Evolutionary conservation across 352 stramenopile species (phyloP).

Genomic region (Pythium aphanidermatum): DNA sequence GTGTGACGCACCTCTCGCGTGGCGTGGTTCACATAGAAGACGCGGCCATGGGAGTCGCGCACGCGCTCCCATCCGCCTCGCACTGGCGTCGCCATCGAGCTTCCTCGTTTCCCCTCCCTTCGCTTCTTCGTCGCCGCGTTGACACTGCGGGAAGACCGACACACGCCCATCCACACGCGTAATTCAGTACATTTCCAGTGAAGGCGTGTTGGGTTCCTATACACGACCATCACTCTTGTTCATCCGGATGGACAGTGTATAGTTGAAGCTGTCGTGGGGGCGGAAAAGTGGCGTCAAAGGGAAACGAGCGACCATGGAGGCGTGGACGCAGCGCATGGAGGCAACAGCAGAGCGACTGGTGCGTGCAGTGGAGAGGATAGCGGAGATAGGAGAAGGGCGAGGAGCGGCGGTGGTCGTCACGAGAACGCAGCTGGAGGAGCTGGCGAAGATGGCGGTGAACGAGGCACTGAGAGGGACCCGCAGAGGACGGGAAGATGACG

Average conservation of each 20-base stretch:
- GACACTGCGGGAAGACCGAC: no score
- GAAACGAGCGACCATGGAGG: neutral
- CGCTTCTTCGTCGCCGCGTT: no score
- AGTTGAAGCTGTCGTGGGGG: conserved; percentile 6
- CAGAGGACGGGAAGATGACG: neutral
- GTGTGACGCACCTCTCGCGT: conserved; percentile 59
- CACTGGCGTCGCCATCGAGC: conserved; percentile 14
- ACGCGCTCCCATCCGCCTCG: conserved; percentile 66
- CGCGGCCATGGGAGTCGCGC: conserved; percentile 70
- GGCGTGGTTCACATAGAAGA: conserved; percentile 84
- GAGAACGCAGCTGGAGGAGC: conserved; percentile 1
- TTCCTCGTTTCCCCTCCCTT: no score
- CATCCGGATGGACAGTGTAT: conserved; percentile 1
- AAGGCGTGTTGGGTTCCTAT: no score
- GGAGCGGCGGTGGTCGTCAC: conserved; percentile 10
- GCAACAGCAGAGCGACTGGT: conserved; percentile 2
- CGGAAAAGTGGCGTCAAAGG: conserved; percentile 2
- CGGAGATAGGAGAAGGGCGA: neutral
- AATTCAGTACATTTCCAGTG: no score
- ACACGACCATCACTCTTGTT: no score
- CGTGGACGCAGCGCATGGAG: conserved; percentile 9
- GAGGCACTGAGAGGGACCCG: neutral
- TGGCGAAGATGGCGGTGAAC: conserved; percentile 6
- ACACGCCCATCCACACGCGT: no score
- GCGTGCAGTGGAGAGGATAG: conserved; percentile 6